Conservation (phyloP, 106 monocot species). For the Posidonia australis region DNA sequence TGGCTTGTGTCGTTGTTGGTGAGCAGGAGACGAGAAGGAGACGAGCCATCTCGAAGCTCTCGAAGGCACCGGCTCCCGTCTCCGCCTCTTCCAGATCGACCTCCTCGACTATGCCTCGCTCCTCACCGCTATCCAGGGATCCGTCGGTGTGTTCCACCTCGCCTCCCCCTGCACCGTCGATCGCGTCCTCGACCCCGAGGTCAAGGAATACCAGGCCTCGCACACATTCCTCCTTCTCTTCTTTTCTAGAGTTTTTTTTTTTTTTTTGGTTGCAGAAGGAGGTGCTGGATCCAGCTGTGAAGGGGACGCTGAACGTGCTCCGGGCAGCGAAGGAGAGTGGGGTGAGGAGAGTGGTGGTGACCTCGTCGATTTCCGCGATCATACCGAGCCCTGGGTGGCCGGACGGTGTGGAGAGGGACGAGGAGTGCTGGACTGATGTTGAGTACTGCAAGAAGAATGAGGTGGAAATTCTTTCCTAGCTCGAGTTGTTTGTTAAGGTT, state of each 20-base stretch:
- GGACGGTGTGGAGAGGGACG: conserved; percentile 44
- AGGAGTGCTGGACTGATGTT: conserved; percentile 80
- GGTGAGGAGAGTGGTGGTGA: conserved; percentile 67
- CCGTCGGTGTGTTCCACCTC: conserved; percentile 21
- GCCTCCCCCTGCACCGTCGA: conserved; percentile 25
- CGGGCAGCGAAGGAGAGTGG: conserved; percentile 58
- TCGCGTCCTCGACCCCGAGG: conserved; percentile 63
- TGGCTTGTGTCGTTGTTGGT: not conserved
- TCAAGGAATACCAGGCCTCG: conserved; percentile 8
- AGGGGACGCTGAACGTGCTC: conserved; percentile 87
- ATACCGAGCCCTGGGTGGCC: conserved; percentile 74
- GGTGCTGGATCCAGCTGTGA: conserved; percentile 77
- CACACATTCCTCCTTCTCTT: too few relatives aligned
- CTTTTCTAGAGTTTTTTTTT: not conserved
- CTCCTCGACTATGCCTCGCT: conserved; percentile 18
- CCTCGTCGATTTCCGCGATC: conserved; percentile 77
- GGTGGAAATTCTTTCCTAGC: conserved; percentile 14
- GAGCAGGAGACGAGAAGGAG: conserved; percentile 51
- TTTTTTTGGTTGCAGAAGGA: conserved; percentile 21
- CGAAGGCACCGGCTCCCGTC: conserved; percentile 18
- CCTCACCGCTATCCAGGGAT: conserved; percentile 8
- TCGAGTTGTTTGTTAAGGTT: not conserved
- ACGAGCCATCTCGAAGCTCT: conserved; percentile 55
- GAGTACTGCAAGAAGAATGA: conserved; percentile 70
- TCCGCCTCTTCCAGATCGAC: conserved; percentile 24